These are phyloP conservation scores for Fusarium praegraminearum DNA, from an alignment of 2,329 filamentous ascomycete species.

Conservation along the genomic window DNA sequence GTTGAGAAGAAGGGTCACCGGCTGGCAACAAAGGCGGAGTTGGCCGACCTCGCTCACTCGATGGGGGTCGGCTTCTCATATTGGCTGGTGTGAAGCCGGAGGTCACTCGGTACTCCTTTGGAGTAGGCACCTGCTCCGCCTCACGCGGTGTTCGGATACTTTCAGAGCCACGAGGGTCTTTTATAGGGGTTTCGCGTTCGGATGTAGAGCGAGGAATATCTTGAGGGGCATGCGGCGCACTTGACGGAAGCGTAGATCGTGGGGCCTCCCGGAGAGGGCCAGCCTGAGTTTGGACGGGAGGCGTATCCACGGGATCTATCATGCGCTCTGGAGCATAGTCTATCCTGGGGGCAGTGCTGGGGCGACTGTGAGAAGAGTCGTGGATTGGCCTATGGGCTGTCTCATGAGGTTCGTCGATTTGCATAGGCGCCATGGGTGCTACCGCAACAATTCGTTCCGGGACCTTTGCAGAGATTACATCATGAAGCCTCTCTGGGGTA, in stretches of 20 bases:
- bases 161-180: constrained; percentile 27
- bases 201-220: constrained; percentile 41
- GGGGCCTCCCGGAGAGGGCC: constrained; percentile 13
- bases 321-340: constrained; percentile 40
- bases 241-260: constrained; percentile 32
- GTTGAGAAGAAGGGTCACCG: constrained; percentile 46
- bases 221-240: constrained; percentile 20
- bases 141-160: constrained; percentile 36
- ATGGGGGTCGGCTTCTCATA: constrained; percentile 45
- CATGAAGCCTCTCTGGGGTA: constrained; percentile 9
- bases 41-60: constrained; percentile 44
- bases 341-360: constrained; percentile 18
- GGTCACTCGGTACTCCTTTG: constrained; percentile 45
- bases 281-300: constrained; percentile 18
- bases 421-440: constrained; percentile 19
- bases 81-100: constrained; percentile 52
- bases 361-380: constrained; percentile 3
- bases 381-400: constrained; percentile 6
- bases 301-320: constrained; percentile 29
- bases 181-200: constrained; percentile 35
- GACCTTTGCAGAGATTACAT: constrained; percentile 8
- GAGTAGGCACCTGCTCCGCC: constrained; percentile 45
- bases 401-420: constrained; percentile 12
- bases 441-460: constrained; percentile 16
- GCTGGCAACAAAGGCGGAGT: constrained; percentile 47